phyloP scores from a whole-genome alignment of 2,329 filamentous ascomycete genomes.

The Penicillium sclerotiorum region DNA sequence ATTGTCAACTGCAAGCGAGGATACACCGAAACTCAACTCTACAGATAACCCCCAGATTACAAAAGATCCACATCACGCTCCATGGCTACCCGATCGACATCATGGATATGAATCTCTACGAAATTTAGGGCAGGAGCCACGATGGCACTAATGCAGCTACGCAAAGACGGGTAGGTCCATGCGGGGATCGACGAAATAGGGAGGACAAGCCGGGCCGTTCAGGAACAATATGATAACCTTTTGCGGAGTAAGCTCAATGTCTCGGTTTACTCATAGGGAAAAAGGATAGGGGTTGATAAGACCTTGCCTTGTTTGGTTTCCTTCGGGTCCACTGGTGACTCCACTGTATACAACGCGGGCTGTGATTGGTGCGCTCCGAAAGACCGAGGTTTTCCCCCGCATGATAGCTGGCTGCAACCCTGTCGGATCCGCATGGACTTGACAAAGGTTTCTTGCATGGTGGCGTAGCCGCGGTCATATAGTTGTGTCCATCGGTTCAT shows the following conservation, averaged over 20 bases:
- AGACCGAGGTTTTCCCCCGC: slow-evolving; percentile 15
- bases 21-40: background rate
- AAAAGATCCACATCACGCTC: background rate
- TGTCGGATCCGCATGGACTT: slow-evolving; percentile 16
- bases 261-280: too few species aligned
- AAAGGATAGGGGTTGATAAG: slow-evolving; percentile 12
- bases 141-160: slow-evolving; percentile 6
- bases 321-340: background rate
- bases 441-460: slow-evolving; percentile 1
- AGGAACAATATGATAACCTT: slow-evolving; percentile 12
- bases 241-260: slow-evolving; percentile 6
- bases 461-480: slow-evolving; percentile 4
- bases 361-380: slow-evolving; percentile 5
- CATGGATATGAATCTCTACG: background rate
- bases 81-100: background rate
- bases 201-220: slow-evolving; percentile 14
- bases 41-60: background rate
- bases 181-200: slow-evolving; percentile 19
- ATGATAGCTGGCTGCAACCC: slow-evolving; percentile 15
- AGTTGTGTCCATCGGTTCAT: too few species aligned
- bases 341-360: background rate
- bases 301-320: slow-evolving; percentile 2
- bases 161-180: slow-evolving; percentile 21
- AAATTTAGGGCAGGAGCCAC: background rate
- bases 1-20: background rate